A percentile compares a stretch with the other conserved stretches of the same genome.
Evolutionary conservation across 495 filamentous ascomycete species (phyloP).

Genomic region (Patellaria atrata): DNA sequence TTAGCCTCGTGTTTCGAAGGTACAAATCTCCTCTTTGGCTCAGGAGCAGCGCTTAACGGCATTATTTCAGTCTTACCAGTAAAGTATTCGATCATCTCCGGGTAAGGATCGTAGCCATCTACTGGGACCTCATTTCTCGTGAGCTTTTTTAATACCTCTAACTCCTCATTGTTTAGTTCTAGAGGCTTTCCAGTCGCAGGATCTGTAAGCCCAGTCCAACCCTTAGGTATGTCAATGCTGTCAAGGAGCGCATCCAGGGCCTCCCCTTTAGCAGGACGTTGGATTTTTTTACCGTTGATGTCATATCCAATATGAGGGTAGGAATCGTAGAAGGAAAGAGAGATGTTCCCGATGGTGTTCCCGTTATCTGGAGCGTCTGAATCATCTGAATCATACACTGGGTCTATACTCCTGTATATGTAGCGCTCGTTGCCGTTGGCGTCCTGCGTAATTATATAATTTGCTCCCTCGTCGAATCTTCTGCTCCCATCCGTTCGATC

Average conservation of each 20-base stretch:
- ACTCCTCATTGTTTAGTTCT: slow-evolving; percentile 72
- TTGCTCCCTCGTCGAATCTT: too few relatives aligned
- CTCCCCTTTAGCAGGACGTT: slow-evolving; percentile 87
- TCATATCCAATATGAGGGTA: slow-evolving; percentile 98
- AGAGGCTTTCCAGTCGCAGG: slow-evolving; percentile 82
- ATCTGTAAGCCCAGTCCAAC: slow-evolving; percentile 93
- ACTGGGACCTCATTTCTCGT: slow-evolving; percentile 80
- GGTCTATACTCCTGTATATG: slow-evolving; percentile 78
- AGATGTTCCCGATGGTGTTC: slow-evolving; percentile 94
- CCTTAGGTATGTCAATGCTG: slow-evolving; percentile 94
- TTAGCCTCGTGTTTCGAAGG: slow-evolving; percentile 98
- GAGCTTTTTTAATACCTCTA: slow-evolving; percentile 76
- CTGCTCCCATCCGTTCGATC: not conserved
- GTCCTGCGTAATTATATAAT: slow-evolving; percentile 47
- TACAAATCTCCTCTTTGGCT: slow-evolving; percentile 88
- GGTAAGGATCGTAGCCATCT: slow-evolving; percentile 85
- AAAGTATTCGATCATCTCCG: slow-evolving; percentile 82
- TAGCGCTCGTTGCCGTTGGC: slow-evolving; percentile 63
- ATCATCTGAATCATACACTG: slow-evolving; percentile 91
- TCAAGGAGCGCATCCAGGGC: slow-evolving; percentile 88
- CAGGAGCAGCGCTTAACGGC: slow-evolving; percentile 86
- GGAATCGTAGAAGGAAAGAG: slow-evolving; percentile 84
- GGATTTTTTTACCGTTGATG: slow-evolving; percentile 95
- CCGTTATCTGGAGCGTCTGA: slow-evolving; percentile 61
- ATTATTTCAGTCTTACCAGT: slow-evolving; percentile 79